These are phyloP conservation scores for Carpinus fangiana DNA, from an alignment of 306 rosid species.

Conservation along the genomic window DNA sequence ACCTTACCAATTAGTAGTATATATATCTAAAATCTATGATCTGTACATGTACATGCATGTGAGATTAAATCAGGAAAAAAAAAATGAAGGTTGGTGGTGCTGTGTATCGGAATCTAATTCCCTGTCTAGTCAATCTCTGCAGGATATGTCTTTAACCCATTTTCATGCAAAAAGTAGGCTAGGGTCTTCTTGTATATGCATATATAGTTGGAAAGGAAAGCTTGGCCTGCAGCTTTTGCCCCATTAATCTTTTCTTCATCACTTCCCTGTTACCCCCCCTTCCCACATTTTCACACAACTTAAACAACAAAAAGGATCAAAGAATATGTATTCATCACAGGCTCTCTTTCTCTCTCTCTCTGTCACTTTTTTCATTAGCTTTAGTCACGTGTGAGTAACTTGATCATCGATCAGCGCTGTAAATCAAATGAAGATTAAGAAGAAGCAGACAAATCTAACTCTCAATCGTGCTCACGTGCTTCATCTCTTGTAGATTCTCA, in stretches of 20 bases:
- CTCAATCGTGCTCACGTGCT: conserved; percentile 18
- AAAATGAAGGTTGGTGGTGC: conserved; percentile 27
- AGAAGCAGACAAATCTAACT: background rate
- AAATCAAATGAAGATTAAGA: background rate
- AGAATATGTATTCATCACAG: background rate
- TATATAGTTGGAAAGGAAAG: conserved; percentile 32
- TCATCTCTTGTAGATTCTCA: conserved; percentile 11
- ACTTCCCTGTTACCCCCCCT: conserved; percentile 18
- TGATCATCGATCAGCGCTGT: background rate
- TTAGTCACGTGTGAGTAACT: background rate
- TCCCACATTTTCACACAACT: conserved; percentile 4
- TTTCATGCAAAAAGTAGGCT: conserved; percentile 31
- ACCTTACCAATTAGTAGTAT: too few species aligned
- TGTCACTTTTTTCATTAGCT: background rate
- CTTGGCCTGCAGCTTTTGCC: conserved; percentile 40
- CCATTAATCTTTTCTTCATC: conserved; percentile 26
- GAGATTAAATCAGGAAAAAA: background rate
- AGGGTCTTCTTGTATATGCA: conserved; percentile 6
- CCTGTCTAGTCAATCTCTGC: conserved; percentile 44
- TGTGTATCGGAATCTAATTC: conserved; percentile 50
- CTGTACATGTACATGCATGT: background rate
- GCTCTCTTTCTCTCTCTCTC: background rate
- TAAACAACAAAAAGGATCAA: background rate
- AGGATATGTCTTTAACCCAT: conserved; percentile 51
- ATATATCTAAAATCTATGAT: background rate